Evolutionary conservation across 1,284 basidiomycete genomes (phyloP), one percentile per base, ranked within the genome.

Genomic region (Flammula alnicola): DNA sequence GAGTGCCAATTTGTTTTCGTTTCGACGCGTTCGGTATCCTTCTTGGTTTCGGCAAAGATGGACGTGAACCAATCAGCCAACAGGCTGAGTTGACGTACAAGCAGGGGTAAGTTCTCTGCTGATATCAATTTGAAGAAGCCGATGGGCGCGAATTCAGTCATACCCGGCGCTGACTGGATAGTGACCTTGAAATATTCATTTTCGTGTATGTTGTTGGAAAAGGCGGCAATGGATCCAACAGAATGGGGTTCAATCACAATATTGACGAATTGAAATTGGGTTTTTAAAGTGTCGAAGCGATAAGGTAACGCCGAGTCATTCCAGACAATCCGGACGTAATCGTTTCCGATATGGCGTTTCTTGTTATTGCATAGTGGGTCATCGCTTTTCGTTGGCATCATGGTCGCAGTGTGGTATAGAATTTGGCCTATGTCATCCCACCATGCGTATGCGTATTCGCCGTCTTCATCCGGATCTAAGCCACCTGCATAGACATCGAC

Each of bases 351-450:
- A 61, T 95, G 91, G 12, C 87, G 79, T 69, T 97, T 97, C 75
- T 98, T 98, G 75, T 84, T 80, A 52, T 82, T 86, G 63, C 80
- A 86, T 42, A 82, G 77, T 0, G 83, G 81, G 63, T 94, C 88
- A 46, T 78, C 65, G n/a, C 75, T 69, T 38, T 62, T 65, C 44
- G 84, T 89, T 2, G 97, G 97, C 97, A 99, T 99, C 72, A 99
- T 85, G 1, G 97, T 99, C 2, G 96, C 91, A 1, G 94, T 90
- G 69, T 99, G 97, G 69, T 93, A 99, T 44, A 98, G 80, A 51
- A 98, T 85, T 66, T 99, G 97, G 12, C 90, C 88, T 36, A 98
- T 95, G 63, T 98, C 95, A 69, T 99, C 95, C 88, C 94, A 95
- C 95, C 96, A 99, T 0, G 95, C 95, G 63, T 99, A 99, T 0